Base-by-base conservation (phyloP, 306 rosid genomes). In the Cicer yamashitae region DNA sequence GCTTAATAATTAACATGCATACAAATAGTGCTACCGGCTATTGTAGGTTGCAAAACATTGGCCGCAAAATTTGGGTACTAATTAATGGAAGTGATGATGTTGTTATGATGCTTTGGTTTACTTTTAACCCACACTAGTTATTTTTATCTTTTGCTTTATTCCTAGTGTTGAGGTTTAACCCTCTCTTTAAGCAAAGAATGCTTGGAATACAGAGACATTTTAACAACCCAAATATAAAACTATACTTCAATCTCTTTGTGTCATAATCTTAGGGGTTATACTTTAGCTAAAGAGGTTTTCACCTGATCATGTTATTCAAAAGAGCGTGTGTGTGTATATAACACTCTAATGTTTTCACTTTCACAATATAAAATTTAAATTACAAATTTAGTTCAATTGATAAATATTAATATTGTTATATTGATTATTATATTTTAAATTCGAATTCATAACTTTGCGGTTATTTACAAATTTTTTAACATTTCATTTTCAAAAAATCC, bases 101-200 rank as follows among this genome's bases (percentile, higher is more conserved):
- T 59, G 6, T 11, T 59, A 43, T 69, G 82, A 17, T 72, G 82
- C 83, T 83, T 85, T 72, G 83, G 80, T 83, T 85, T 85, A 77
- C 78, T 89, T 84, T 88, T 90, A 86, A 85, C 84, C 82, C 85
- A 67, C 71, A 70, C 58, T 30, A 12, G 17, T 61, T 61, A 13
- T 56, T 82, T 79, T 74, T 83, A 82, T 77, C 78, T 83, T 78
- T 85, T 83, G 84, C 92, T 92, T 92, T 88, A 90, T 90, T 89
- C 94, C 89, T 87, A 79, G 87, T 2, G 3, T n/a, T 62, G 47
- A 46, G 86, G 89, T 84, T 84, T 82, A 84, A 85, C 91, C 64
- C 87, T 79, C 86, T 86, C 94, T 93, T 91, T 86, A 90, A 85
- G 94, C 87, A 93, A 93, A 89, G 96, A 89, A 89, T 90, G 90